Conservation (phyloP, 192 early-diverging fungal genomes). For the Backusella parvicylindrica region DNA sequence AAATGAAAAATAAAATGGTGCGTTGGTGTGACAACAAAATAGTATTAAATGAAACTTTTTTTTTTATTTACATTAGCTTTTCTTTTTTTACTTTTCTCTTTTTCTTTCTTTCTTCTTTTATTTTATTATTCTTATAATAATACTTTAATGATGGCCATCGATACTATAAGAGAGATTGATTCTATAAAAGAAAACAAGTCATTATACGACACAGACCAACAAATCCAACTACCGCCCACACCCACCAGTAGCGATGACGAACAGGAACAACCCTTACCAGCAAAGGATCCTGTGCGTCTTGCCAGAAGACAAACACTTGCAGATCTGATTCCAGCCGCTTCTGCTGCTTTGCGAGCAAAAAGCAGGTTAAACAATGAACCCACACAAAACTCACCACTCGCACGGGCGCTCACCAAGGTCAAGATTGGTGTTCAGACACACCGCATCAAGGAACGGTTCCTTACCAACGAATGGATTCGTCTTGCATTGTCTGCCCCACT, state of each 20-base stretch:
- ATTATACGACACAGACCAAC: background rate
- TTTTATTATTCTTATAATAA: background rate
- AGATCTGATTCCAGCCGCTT: slow-evolving; percentile 26
- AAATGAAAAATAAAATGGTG: background rate
- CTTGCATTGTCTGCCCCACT: slow-evolving; percentile 25
- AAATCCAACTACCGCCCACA: background rate
- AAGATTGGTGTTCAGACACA: slow-evolving; percentile 25
- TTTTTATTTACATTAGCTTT: background rate
- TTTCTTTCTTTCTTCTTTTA: background rate
- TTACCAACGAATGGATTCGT: slow-evolving; percentile 34
- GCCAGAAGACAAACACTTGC: slow-evolving; percentile 16
- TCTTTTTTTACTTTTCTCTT: background rate
- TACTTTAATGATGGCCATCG: background rate
- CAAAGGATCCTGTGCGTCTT: background rate
- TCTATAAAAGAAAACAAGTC: background rate
- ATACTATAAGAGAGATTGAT: background rate
- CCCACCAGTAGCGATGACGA: slow-evolving; percentile 1
- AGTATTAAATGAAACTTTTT: background rate
- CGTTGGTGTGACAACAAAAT: background rate
- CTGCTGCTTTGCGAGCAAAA: slow-evolving; percentile 15
- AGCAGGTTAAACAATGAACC: background rate
- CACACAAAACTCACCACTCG: slow-evolving; percentile 14
- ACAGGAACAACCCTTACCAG: background rate
- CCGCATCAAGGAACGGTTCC: slow-evolving; percentile 25
- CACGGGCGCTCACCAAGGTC: slow-evolving; percentile 22